Percentiles rank a stretch among this genome's conserved stretches.
Conservation (phyloP, 768 basidiomycete species). For the Dioszegia aurantiaca region DNA sequence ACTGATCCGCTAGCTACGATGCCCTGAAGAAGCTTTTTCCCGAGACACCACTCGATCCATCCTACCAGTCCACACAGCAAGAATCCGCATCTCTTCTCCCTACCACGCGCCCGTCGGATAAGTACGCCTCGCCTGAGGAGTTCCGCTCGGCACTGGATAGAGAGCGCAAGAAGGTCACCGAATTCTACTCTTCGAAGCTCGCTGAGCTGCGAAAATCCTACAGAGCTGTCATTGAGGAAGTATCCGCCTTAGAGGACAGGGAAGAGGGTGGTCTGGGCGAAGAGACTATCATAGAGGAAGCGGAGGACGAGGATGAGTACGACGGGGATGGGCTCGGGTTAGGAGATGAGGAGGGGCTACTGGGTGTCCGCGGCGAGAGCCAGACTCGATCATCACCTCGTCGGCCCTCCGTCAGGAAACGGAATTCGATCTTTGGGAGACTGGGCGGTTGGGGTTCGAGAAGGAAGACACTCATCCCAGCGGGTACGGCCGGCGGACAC, state of each 20-base stretch:
- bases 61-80: slow-evolving; percentile 40
- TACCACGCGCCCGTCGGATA: slow-evolving; percentile 19
- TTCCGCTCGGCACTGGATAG: slow-evolving; percentile 75
- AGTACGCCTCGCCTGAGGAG: slow-evolving; percentile 47
- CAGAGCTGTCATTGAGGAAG: slow-evolving; percentile 48
- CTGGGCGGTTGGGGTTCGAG: slow-evolving; percentile 20
- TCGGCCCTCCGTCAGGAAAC: background rate
- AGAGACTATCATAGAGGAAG: slow-evolving; percentile 47
- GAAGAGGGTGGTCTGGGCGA: slow-evolving; percentile 35
- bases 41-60: slow-evolving; percentile 46
- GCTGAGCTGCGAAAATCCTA: slow-evolving; percentile 59
- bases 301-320: slow-evolving; percentile 45
- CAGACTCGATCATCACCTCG: slow-evolving; percentile 2
- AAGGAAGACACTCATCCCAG: slow-evolving; percentile 17
- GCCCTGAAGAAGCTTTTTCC: slow-evolving; percentile 54
- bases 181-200: slow-evolving; percentile 77
- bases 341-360: slow-evolving; percentile 20
- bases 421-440: slow-evolving; percentile 22
- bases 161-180: slow-evolving; percentile 74
- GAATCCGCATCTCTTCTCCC: slow-evolving; percentile 49
- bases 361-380: slow-evolving; percentile 6
- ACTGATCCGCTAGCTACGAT: slow-evolving; percentile 44
- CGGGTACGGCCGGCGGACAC: slow-evolving; percentile 20
- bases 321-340: slow-evolving; percentile 14
- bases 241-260: slow-evolving; percentile 50